phyloP scores from a whole-genome alignment of 2,329 filamentous ascomycete species.

The Aspergillus floridensis region DNA sequence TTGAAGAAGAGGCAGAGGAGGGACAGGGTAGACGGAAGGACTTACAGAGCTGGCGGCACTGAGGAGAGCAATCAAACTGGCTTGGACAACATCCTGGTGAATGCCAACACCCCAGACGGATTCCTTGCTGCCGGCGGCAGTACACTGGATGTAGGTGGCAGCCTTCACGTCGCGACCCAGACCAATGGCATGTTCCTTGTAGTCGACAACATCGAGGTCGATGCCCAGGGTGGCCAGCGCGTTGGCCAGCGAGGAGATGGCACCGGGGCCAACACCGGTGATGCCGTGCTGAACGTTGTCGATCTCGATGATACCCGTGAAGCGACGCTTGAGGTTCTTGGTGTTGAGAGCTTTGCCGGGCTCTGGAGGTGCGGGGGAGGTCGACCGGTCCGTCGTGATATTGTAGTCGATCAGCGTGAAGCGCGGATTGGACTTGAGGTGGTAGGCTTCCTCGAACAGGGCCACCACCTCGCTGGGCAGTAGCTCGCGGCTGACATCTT shows the following conservation, averaged over 20 bases:
- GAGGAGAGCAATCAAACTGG: slow-evolving; percentile 79
- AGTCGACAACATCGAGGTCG: slow-evolving; percentile 86
- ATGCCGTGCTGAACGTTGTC: slow-evolving; percentile 78
- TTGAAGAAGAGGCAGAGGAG: not conserved
- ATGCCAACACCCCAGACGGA: slow-evolving; percentile 52
- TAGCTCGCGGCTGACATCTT: slow-evolving; percentile 78
- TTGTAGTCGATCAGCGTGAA: slow-evolving; percentile 89
- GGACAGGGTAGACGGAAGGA: not conserved
- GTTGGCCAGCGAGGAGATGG: slow-evolving; percentile 82
- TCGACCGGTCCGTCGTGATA: slow-evolving; percentile 78
- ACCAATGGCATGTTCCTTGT: slow-evolving; percentile 94
- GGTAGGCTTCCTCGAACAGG: slow-evolving; percentile 87
- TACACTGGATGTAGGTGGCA: slow-evolving; percentile 94
- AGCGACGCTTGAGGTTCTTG: slow-evolving; percentile 74
- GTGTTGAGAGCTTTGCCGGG: slow-evolving; percentile 72
- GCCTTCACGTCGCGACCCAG: slow-evolving; percentile 79
- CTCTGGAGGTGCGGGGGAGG: slow-evolving; percentile 66
- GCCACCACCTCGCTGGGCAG: slow-evolving; percentile 77
- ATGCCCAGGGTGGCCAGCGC: slow-evolving; percentile 77
- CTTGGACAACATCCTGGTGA: slow-evolving; percentile 88
- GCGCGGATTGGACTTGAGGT: slow-evolving; percentile 75
- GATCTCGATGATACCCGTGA: slow-evolving; percentile 79
- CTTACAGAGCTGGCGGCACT: slow-evolving; percentile 82
- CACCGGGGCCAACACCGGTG: slow-evolving; percentile 79
- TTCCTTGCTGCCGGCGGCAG: slow-evolving; percentile 61